Evolutionary conservation across 1,284 basidiomycete species (phyloP), one percentile per base, ranked within the genome.

Genomic region (Malassezia obtusa): DNA sequence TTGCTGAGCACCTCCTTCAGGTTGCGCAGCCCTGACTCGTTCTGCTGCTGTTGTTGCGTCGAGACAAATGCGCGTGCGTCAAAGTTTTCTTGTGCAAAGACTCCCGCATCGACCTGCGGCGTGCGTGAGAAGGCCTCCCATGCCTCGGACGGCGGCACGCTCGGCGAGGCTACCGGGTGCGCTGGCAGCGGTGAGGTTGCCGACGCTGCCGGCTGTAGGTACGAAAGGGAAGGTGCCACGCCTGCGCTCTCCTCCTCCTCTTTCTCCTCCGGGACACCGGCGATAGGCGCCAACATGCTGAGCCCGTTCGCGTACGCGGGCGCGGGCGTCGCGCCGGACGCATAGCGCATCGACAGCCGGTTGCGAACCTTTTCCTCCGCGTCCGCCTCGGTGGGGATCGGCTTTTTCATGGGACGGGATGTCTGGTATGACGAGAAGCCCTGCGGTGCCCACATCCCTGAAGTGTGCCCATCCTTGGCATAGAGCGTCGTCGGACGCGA

Each of bases 401-500:
- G 24, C 25, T 62, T 59, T 21, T 53, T 61, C 11, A 21, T 30
- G n/a, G 24, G 40, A 35, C 35, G 50, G 21, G 26, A 37, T 24
- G 30, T 32, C 32, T 30, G n/a, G 19, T 44, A 38, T 25, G 12
- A 43, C 46, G 8, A 49, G 33, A 15, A 52, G 4, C 39, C n/a
- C 2, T 31, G n/a, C 21, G 22, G 32, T n/a, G 9, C 40, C 36
- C 6, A 24, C 11, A 11, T 8, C 1, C 21, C 49, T 7, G 25
- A 26, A 7, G 38, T 17, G 30, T 49, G 17, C 33, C 41, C 33
- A 25, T 63, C 64, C 45, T 63, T 54, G 10, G 50, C 59, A 33
- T 73, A 73, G 8, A 73, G 65, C 59, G 70, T 73, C 62, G 66
- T 59, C 7, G 68, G 70, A 44, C 70, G 66, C 54, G 66, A 61